Evolutionary conservation across 495 filamentous ascomycete species (phyloP), one percentile per base, ranked within the genome.

Genomic region (Entonaema liquescens): DNA sequence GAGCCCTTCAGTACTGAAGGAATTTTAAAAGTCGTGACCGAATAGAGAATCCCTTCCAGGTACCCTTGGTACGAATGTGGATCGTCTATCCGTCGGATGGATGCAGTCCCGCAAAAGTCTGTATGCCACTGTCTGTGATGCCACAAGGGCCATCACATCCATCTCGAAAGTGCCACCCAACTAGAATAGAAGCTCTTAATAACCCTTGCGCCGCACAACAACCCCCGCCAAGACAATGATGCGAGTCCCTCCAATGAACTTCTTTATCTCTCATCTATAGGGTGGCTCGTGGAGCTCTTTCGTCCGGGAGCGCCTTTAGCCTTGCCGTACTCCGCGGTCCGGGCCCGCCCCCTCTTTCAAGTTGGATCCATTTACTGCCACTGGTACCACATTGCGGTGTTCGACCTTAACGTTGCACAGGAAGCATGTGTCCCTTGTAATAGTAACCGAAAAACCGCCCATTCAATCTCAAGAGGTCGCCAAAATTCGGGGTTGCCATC

Each of bases 141-240:
- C 38, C 52, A 21, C 38, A 28, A 50, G 19, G 42, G 25, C 36
- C 52, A 29, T 55, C 59, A 56, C 47, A 42, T 56, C 64, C 61
- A 38, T 49, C 49, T 61, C 13, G 23, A 53, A 53, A 65, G 50
- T 62, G 35, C 25, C 26, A 68, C 49, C 70, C 70, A 68, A 62
- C 50, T 66, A 55, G 40, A 66, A 59, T 69, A 44, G 53, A 73
- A 69, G 58, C 55, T 33, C 61, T 50, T 26, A 53, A 61, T 49
- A 57, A 54, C 57, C 70, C 29, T 50, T 58, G 58, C 50, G 70
- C 70, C 70, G 65, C 61, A 38, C 35, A 65, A 65, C 57, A 65
- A 62, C 56, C 65, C 35, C 59, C 23, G 70, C 65, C 65, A 68
- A 69, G 70, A 61, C 50, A 26, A 44, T 62, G 42, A 59, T 69